phyloP scores from a whole-genome alignment of 805 yeast species.

The Suhomyces xylopsoci region DNA sequence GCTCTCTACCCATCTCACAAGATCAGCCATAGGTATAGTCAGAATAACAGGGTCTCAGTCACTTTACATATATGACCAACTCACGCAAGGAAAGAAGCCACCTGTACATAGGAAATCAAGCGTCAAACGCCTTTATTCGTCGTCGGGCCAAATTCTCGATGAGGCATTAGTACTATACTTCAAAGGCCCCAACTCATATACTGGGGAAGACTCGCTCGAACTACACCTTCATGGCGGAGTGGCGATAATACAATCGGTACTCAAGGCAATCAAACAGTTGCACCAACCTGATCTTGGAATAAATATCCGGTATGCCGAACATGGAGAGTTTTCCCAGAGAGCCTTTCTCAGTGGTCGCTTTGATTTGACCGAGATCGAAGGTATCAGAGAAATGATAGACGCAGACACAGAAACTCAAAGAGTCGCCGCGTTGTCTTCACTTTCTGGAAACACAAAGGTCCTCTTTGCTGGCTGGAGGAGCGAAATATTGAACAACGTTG shows the following conservation, averaged over 20 bases:
- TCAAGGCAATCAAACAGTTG: slow-evolving; percentile 55
- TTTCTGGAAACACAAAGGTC: slow-evolving; percentile 62
- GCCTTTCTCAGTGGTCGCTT: slow-evolving; percentile 82
- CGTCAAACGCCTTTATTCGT: slow-evolving; percentile 54
- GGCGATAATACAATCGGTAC: slow-evolving; percentile 71
- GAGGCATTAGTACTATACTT: slow-evolving; percentile 73
- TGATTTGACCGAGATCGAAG: slow-evolving; percentile 89
- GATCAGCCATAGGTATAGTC: slow-evolving; percentile 84
- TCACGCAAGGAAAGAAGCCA: slow-evolving; percentile 38
- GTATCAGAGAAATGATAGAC: slow-evolving; percentile 81
- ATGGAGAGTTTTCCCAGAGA: slow-evolving; percentile 87
- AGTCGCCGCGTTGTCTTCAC: slow-evolving; percentile 65
- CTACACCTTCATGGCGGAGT: slow-evolving; percentile 93
- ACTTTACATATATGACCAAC: slow-evolving; percentile 36
- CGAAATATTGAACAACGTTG: slow-evolving; percentile 60
- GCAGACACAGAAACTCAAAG: slow-evolving; percentile 94
- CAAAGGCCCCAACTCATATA: slow-evolving; percentile 71
- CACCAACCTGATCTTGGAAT: slow-evolving; percentile 44
- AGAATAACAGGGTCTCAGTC: slow-evolving; percentile 77
- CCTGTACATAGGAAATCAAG: slow-evolving; percentile 57
- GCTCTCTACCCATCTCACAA: slow-evolving; percentile 74
- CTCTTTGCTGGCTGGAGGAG: slow-evolving; percentile 66
- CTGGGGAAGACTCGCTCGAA: slow-evolving; percentile 90
- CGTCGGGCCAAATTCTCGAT: slow-evolving; percentile 54
- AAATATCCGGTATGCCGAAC: slow-evolving; percentile 74